Evolutionary conservation across 371 early-diverging fungal species (phyloP).

Genomic region (Globomyces sp.): DNA sequence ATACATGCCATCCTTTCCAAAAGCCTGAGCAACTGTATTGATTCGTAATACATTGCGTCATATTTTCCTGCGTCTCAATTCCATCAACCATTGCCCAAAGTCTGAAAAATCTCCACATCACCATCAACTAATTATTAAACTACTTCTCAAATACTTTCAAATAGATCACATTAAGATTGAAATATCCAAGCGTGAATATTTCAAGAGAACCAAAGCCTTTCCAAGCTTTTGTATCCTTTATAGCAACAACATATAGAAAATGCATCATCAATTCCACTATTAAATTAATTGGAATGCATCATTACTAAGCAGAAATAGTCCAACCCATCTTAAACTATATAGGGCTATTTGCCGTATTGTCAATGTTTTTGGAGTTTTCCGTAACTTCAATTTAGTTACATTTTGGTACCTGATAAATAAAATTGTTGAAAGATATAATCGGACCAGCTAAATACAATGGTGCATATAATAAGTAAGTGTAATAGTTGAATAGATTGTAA

Average conservation of each 20-base stretch:
- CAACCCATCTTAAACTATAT: constrained; percentile 41
- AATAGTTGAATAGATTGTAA: constrained; percentile 73
- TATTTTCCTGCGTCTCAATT: constrained; percentile 83
- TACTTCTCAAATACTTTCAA: constrained; percentile 52
- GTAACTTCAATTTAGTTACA: constrained; percentile 6
- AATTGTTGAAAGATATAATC: constrained; percentile 91
- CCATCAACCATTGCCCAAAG: constrained; percentile 89
- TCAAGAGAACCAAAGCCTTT: constrained; percentile 66
- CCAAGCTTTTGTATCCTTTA: constrained; percentile 80
- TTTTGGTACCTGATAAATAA: constrained; percentile 71
- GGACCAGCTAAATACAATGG: constrained; percentile 95
- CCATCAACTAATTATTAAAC: constrained; percentile 46
- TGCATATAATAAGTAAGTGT: constrained; percentile 79
- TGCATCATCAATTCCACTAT: constrained; percentile 85
- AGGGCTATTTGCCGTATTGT: constrained; percentile 46
- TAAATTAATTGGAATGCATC: constrained; percentile 36
- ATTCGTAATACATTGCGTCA: constrained; percentile 90
- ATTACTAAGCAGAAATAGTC: too few species aligned
- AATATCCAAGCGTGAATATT: constrained; percentile 76
- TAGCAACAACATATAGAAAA: constrained; percentile 79
- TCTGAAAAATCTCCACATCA: constrained; percentile 94
- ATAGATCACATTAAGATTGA: constrained; percentile 86
- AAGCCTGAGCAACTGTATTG: constrained; percentile 87
- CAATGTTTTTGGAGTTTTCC: constrained; percentile 28
- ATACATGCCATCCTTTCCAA: constrained; percentile 93